A percentile compares a stretch with the other conserved stretches of the same genome.
Evolutionary conservation across 305 asterid genomes (phyloP).

Genomic region (Vinca major): DNA sequence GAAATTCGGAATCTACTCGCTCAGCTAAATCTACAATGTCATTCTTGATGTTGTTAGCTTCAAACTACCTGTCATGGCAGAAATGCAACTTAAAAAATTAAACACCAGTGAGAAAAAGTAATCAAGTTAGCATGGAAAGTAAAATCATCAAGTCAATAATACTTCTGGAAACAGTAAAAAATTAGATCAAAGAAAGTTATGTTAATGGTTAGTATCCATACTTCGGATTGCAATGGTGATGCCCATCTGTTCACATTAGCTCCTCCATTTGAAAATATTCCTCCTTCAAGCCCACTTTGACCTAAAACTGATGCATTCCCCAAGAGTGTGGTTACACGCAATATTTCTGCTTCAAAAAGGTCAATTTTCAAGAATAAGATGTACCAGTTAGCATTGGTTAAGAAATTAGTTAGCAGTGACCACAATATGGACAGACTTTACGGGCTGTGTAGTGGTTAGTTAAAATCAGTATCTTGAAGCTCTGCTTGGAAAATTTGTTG

Average conservation of each 20-base stretch:
- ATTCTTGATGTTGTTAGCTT: conserved; percentile 48
- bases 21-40: conserved; percentile 28
- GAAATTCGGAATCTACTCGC: conserved; percentile 22
- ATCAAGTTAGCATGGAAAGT: conserved; percentile 35
- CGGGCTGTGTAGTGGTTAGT: conserved; percentile 55
- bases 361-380: conserved; percentile 99
- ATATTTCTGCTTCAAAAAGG: conserved; percentile 98
- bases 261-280: conserved; percentile 95
- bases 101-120: conserved; percentile 21
- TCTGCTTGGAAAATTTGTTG: conserved; percentile 10
- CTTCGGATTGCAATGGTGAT: conserved; percentile 98
- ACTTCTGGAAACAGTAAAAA: conserved; percentile 48
- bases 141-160: conserved; percentile 27
- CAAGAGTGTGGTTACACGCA: conserved; percentile 89
- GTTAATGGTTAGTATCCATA: conserved; percentile 99
- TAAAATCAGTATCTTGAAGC: conserved; percentile 21
- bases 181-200: conserved; percentile 76
- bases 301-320: conserved; percentile 99
- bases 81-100: conserved; percentile 28
- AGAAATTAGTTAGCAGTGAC: conserved; percentile 72
- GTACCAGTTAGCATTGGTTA: conserved; percentile 97
- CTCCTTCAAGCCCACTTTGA: conserved; percentile 99
- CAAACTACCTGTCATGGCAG: conserved; percentile 46
- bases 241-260: conserved; percentile 99
- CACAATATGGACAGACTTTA: conserved; percentile 70